These are phyloP conservation scores for Globisporangium cylindrosporum DNA, from an alignment of 352 stramenopile species.

Conservation along the genomic window DNA sequence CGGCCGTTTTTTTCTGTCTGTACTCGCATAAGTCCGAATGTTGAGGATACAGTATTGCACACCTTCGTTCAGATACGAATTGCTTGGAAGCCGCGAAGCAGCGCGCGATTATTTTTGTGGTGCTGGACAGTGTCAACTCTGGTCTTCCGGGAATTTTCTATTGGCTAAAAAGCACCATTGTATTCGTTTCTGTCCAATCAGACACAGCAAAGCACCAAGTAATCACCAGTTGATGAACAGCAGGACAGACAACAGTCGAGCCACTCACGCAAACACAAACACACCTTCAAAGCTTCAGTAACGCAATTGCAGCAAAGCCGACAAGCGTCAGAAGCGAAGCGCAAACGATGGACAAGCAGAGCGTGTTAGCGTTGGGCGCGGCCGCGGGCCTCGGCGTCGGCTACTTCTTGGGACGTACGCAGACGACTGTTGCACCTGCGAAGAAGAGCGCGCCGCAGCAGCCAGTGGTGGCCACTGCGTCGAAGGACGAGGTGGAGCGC, in stretches of 20 bases:
- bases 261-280: not conserved
- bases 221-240: not conserved
- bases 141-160: not conserved
- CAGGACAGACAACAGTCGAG: not conserved
- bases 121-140: not conserved
- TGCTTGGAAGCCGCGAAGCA: not conserved
- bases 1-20: not conserved
- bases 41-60: not conserved
- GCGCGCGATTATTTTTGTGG: constrained; percentile 16
- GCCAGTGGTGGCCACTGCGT: not conserved
- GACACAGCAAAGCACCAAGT: not conserved
- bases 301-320: constrained; percentile 8
- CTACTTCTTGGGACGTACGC: constrained; percentile 59
- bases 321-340: not conserved
- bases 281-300: not conserved
- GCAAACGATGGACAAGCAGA: constrained; percentile 58
- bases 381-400: constrained; percentile 65
- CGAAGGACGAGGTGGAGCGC: constrained; percentile 65
- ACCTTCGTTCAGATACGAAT: not conserved
- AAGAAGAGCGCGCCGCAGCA: not conserved
- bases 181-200: not conserved
- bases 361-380: constrained; percentile 53
- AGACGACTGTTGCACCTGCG: constrained; percentile 14
- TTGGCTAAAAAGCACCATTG: not conserved
- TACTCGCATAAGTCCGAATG: not conserved